These are phyloP conservation scores for Euryodendron excelsum DNA, from an alignment of 148 eudicot genomes.

Conservation along the genomic window DNA sequence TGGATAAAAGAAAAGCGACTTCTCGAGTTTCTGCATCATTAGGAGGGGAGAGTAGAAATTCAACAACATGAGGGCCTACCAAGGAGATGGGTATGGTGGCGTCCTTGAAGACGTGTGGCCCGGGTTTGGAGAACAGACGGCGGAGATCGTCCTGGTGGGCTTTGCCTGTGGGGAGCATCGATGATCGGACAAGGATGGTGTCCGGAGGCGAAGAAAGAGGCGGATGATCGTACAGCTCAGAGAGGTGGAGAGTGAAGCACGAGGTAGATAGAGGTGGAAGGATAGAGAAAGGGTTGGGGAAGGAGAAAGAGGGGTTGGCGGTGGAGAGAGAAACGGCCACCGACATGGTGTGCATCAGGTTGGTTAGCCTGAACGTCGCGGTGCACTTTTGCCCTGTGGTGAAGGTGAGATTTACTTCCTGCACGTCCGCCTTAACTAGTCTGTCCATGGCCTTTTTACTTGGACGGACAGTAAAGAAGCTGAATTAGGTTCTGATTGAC, in stretches of 20 bases:
- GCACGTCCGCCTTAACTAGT: conserved; percentile 42
- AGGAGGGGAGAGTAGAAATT: conserved; percentile 33
- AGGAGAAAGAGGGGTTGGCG: conserved; percentile 34
- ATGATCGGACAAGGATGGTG: conserved; percentile 35
- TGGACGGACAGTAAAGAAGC: not conserved
- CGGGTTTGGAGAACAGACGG: conserved; percentile 40
- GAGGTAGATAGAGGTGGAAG: conserved; percentile 52
- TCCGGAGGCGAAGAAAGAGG: conserved; percentile 37
- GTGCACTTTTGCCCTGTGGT: conserved; percentile 29
- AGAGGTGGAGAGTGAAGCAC: conserved; percentile 28
- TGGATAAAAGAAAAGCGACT: conserved; percentile 19
- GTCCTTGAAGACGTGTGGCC: conserved; percentile 46
- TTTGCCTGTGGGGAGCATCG: conserved; percentile 49
- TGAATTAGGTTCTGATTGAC: not conserved
- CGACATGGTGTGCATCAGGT: conserved; percentile 61
- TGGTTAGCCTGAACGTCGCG: conserved; percentile 36
- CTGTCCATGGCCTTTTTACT: conserved; percentile 39
- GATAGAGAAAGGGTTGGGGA: conserved; percentile 25
- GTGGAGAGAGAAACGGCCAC: conserved; percentile 45
- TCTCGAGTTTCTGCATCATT: conserved; percentile 15
- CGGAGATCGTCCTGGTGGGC: conserved; percentile 44
- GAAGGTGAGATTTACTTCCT: conserved; percentile 33
- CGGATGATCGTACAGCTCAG: conserved; percentile 23
- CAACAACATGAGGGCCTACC: conserved; percentile 39
- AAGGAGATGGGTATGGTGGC: conserved; percentile 39